phyloP scores from a whole-genome alignment of 768 basidiomycete genomes.

The Leccinum pellstonianum region DNA sequence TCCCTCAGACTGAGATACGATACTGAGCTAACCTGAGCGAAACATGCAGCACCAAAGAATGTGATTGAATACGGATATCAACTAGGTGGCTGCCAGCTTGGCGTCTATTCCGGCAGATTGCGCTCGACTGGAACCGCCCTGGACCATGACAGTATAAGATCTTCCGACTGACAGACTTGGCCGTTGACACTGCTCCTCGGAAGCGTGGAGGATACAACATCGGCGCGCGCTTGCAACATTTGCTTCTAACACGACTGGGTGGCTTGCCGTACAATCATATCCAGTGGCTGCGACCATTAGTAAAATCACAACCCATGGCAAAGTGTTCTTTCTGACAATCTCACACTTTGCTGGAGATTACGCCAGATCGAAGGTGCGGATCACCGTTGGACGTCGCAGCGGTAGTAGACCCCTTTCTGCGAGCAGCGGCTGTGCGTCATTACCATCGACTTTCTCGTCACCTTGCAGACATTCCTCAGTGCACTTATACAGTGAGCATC shows the following conservation, averaged over 20 bases:
- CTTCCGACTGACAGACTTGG: neutral
- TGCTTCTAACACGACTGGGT: slow-evolving; percentile 9
- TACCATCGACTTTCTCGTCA: no score
- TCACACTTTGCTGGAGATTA: no score
- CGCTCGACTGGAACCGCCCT: slow-evolving; percentile 98
- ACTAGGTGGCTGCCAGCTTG: slow-evolving; percentile 54
- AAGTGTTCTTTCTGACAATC: slow-evolving; percentile 5
- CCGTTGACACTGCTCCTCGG: slow-evolving; percentile 31
- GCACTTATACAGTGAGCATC: no score
- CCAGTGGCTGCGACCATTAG: slow-evolving; percentile 20
- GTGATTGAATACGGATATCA: slow-evolving; percentile 69
- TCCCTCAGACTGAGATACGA: no score
- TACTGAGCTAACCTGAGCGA: no score
- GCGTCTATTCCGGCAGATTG: slow-evolving; percentile 39
- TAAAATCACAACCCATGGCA: neutral
- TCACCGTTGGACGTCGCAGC: no score
- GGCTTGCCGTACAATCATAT: slow-evolving; percentile 38
- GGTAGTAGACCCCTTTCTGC: no score
- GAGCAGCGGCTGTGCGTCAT: no score
- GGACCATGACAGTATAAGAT: slow-evolving; percentile 58
- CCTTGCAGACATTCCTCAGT: no score
- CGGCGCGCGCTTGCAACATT: no score
- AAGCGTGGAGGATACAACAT: slow-evolving; percentile 61
- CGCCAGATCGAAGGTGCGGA: neutral
- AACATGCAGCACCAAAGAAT: slow-evolving; percentile 27